Evolutionary conservation across 257 asterid genomes (phyloP).

Genomic region (Nicotiana undulata): DNA sequence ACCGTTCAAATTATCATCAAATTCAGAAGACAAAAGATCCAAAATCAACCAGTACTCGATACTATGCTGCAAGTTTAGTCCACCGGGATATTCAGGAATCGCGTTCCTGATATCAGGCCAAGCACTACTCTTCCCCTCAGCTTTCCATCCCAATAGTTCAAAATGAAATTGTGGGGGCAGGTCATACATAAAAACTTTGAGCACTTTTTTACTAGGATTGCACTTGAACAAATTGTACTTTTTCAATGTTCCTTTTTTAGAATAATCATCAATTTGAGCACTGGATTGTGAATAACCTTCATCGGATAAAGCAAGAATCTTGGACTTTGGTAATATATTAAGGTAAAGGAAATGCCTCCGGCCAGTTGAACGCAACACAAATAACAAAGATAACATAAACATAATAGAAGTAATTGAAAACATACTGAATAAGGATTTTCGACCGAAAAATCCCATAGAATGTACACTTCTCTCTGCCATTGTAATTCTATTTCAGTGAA

Average conservation of each 20-base stretch:
- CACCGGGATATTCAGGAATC: slow-evolving; percentile 83
- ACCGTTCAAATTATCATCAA: slow-evolving; percentile 21
- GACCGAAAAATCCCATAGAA: slow-evolving; percentile 30
- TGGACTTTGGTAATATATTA: slow-evolving; percentile 42
- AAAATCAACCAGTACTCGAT: slow-evolving; percentile 89
- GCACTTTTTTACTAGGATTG: slow-evolving; percentile 27
- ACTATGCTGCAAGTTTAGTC: slow-evolving; percentile 90
- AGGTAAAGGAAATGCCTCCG: slow-evolving; percentile 33
- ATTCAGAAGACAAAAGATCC: slow-evolving; percentile 68
- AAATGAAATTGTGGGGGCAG: slow-evolving; percentile 83
- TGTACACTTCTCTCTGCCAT: slow-evolving; percentile 11
- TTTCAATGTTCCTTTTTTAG: slow-evolving; percentile 8
- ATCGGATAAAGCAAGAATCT: slow-evolving; percentile 19
- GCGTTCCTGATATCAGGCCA: slow-evolving; percentile 68
- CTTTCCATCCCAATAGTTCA: slow-evolving; percentile 60
- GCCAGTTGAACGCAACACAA: slow-evolving; percentile 50
- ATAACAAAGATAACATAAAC: slow-evolving; percentile 70
- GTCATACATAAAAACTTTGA: slow-evolving; percentile 87
- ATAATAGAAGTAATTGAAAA: slow-evolving; percentile 49
- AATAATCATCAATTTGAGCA: not conserved
- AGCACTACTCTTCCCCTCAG: slow-evolving; percentile 25
- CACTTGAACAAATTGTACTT: slow-evolving; percentile 20
- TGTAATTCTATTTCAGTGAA: not conserved
- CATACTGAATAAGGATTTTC: slow-evolving; percentile 57
- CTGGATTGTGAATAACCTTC: slow-evolving; percentile 11